These are phyloP conservation scores for Vicia sativa DNA, from an alignment of 306 rosid genomes.

Conservation along the genomic window DNA sequence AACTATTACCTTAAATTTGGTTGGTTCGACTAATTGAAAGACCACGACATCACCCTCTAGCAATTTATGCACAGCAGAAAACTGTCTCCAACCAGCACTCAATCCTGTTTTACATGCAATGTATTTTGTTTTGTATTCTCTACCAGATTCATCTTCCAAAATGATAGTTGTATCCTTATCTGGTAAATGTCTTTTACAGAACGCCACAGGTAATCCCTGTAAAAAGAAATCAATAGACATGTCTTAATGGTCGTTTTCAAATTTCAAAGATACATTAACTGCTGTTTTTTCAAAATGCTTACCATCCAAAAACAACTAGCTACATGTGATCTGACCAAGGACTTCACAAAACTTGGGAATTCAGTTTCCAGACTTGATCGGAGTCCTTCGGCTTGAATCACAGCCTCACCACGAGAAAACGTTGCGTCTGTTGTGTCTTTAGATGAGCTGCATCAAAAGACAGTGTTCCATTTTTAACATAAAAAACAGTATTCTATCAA, in stretches of 20 bases:
- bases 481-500: no score
- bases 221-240: slow-evolving; percentile 20
- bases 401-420: slow-evolving; percentile 69
- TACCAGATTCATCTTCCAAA: slow-evolving; percentile 83
- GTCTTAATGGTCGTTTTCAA: no score
- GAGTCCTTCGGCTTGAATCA: slow-evolving; percentile 67
- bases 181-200: slow-evolving; percentile 76
- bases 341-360: slow-evolving; percentile 86
- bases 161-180: slow-evolving; percentile 63
- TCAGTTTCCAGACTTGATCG: slow-evolving; percentile 51
- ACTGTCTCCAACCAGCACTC: slow-evolving; percentile 97
- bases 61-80: slow-evolving; percentile 77
- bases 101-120: slow-evolving; percentile 85
- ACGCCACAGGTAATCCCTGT: slow-evolving; percentile 73
- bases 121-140: slow-evolving; percentile 63
- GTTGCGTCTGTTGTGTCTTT: slow-evolving; percentile 48
- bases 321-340: slow-evolving; percentile 86
- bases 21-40: slow-evolving; percentile 83
- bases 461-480: slow-evolving; percentile 10
- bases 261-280: background rate
- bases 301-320: slow-evolving; percentile 96
- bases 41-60: slow-evolving; percentile 84
- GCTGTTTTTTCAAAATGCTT: slow-evolving; percentile 19
- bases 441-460: slow-evolving; percentile 50
- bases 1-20: slow-evolving; percentile 73